These are phyloP conservation scores for Vanderwaltozyma tropicalis DNA, from an alignment of 805 yeast genomes.

Conservation along the genomic window DNA sequence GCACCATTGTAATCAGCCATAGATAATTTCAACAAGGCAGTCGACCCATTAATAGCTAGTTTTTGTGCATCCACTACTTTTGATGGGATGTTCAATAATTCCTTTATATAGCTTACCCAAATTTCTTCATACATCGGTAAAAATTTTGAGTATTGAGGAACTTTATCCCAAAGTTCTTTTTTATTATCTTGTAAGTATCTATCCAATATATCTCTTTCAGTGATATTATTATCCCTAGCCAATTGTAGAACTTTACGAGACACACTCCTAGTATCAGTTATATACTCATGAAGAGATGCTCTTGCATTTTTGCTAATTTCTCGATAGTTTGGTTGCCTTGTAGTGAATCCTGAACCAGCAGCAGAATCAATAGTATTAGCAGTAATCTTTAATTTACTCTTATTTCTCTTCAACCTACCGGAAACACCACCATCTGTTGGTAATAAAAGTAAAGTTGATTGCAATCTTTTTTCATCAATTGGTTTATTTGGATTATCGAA, in stretches of 20 bases:
- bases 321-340: conserved; percentile 19
- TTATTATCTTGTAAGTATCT: conserved; percentile 16
- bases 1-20: conserved; percentile 80
- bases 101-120: conserved; percentile 64
- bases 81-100: conserved; percentile 36
- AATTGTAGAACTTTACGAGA: conserved; percentile 22
- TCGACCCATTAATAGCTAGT: conserved; percentile 17
- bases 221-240: conserved; percentile 11
- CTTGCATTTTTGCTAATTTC: conserved; percentile 25
- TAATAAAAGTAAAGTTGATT: conserved; percentile 20
- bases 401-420: conserved; percentile 14
- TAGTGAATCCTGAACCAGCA: neutral
- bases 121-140: conserved; percentile 41
- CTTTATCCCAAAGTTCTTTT: conserved; percentile 10
- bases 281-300: conserved; percentile 21
- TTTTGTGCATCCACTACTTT: conserved; percentile 8
- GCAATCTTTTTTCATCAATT: conserved; percentile 25
- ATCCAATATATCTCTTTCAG: conserved; percentile 13
- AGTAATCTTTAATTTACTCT: conserved; percentile 9
- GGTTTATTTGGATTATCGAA: conserved; percentile 24
- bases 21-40: conserved; percentile 46
- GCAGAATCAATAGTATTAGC: conserved; percentile 3
- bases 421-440: conserved; percentile 30
- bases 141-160: conserved; percentile 41
- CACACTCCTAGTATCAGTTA: conserved; percentile 15